Base-by-base conservation (phyloP, 208 protist genomes). In the Crithidia acanthocephali region DNA sequence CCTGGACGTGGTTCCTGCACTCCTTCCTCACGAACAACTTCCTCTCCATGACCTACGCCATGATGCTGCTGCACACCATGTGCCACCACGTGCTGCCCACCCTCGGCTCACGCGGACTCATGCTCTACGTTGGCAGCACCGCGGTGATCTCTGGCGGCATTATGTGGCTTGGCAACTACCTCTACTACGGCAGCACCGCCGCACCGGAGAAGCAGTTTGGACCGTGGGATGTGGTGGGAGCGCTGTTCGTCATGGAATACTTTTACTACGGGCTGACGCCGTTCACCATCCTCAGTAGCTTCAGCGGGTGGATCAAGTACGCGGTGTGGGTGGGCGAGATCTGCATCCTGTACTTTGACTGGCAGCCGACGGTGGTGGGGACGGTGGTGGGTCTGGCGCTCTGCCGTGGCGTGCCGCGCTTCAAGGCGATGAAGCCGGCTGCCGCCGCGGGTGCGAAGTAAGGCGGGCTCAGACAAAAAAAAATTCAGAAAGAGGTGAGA, bases 281-380 rank as follows among this genome's bases (percentile, higher is more conserved):
- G 13, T 47, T 94, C 6, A 55, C 74, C 27, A 83, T 94, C 53
- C 74, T 97, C 25, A 91, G 86, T 73, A 91, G 85, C 74, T 97
- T 95, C 71, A 92, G 83, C 81, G 85, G 90, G 58, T 97, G 90
- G 89, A 73, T 97, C 67, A 81, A 85, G 74, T 97, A 95, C 76
- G 93, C 93, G 40, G 86, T 84, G 60, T 95, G 85, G 84, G 88
- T 97, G 15, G 93, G 93, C 6, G 81, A 85, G 63, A 52, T 94
- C 4, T 94, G 85, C 79, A 95, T 97, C 63, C 30, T 88, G 51
- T 97, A 94, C 78, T 97, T 90, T 77, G 93, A 97, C 72, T 95
- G 90, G 90, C 93, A 97, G 84, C 90, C 90, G 32, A 93, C 85
- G 40, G 30, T 90, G 20, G 76, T 90, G 23, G 93, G 93, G 32